Percentiles rank a stretch among this genome's conserved stretches.
These are phyloP conservation scores for Pseudozyma sp. DNA, from an alignment of 1,284 basidiomycete genomes.

Conservation along the genomic window DNA sequence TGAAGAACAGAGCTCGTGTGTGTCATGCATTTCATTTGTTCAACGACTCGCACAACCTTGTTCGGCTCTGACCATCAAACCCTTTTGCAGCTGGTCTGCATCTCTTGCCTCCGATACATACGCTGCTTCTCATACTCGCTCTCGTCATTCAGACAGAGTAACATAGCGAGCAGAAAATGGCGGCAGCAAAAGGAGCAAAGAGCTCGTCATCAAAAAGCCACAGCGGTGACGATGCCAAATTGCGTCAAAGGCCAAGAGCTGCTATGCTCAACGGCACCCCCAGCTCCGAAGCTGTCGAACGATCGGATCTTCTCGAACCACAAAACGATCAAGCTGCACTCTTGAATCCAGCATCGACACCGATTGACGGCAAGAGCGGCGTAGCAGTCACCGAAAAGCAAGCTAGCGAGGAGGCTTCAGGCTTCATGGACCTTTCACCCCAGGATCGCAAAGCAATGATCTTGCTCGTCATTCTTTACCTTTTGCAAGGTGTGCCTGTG, in stretches of 20 bases:
- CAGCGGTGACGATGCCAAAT: conserved; percentile 4
- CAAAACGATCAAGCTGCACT: conserved; percentile 6
- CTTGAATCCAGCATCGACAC: conserved; percentile 12
- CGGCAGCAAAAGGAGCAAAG: conserved; percentile 16
- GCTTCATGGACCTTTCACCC: conserved; percentile 52
- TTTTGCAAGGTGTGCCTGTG: conserved; percentile 95
- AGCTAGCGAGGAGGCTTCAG: conserved; percentile 32
- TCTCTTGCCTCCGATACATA: background rate
- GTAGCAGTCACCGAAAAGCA: conserved; percentile 20
- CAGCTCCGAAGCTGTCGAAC: conserved; percentile 31
- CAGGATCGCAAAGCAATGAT: conserved; percentile 75
- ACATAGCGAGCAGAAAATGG: conserved; percentile 11
- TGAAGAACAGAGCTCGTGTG: background rate
- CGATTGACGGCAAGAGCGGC: conserved; percentile 27
- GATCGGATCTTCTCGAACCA: conserved; percentile 33
- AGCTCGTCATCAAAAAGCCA: conserved; percentile 12
- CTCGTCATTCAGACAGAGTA: background rate
- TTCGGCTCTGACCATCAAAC: background rate
- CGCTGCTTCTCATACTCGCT: background rate
- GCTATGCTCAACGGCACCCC: conserved; percentile 21
- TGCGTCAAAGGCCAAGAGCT: conserved; percentile 34
- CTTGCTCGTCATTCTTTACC: conserved; percentile 86
- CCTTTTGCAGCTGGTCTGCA: conserved; percentile 6
- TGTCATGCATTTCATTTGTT: conserved; percentile 2
- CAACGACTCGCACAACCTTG: no score